Evolutionary conservation across 805 yeast species (phyloP).

Genomic region (Scheffersomyces stipitis): DNA sequence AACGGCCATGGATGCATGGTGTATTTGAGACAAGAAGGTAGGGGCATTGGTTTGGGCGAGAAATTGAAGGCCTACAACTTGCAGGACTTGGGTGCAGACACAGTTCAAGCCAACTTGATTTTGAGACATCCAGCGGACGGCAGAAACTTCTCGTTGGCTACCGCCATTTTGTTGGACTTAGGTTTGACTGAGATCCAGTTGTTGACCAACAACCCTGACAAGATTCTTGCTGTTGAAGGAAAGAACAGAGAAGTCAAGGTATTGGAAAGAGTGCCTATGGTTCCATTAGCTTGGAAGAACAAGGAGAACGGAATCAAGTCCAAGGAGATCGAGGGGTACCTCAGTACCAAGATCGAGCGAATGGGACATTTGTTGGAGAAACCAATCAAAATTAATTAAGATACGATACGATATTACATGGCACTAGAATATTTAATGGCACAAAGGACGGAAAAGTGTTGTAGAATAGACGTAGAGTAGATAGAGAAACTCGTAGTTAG

Average conservation of each 20-base stretch:
- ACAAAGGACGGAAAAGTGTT: too few relatives aligned
- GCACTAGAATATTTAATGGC: too few relatives aligned
- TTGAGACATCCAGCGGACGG: slow-evolving; percentile 97
- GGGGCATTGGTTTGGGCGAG: slow-evolving; percentile 98
- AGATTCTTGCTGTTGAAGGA: slow-evolving; percentile 93
- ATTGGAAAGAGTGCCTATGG: slow-evolving; percentile 91
- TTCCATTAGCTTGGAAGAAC: slow-evolving; percentile 85
- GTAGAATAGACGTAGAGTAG: too few relatives aligned
- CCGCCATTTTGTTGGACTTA: slow-evolving; percentile 85
- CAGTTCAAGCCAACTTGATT: slow-evolving; percentile 92
- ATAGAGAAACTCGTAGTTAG: too few relatives aligned
- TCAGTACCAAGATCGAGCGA: slow-evolving; percentile 90
- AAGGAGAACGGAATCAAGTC: slow-evolving; percentile 66
- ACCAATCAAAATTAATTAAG: slow-evolving; percentile 26
- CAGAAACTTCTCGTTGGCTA: slow-evolving; percentile 90
- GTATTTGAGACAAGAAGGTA: slow-evolving; percentile 94
- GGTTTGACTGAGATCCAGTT: slow-evolving; percentile 71
- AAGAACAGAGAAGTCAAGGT: slow-evolving; percentile 72
- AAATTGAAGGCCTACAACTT: slow-evolving; percentile 94
- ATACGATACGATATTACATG: too few relatives aligned
- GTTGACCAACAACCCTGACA: slow-evolving; percentile 94
- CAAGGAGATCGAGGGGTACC: slow-evolving; percentile 86
- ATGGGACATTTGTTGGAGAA: slow-evolving; percentile 90
- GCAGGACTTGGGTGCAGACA: slow-evolving; percentile 98
- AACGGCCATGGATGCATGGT: slow-evolving; percentile 92